phyloP scores from a whole-genome alignment of 148 eudicot genomes.

The Diospyros lotus region DNA sequence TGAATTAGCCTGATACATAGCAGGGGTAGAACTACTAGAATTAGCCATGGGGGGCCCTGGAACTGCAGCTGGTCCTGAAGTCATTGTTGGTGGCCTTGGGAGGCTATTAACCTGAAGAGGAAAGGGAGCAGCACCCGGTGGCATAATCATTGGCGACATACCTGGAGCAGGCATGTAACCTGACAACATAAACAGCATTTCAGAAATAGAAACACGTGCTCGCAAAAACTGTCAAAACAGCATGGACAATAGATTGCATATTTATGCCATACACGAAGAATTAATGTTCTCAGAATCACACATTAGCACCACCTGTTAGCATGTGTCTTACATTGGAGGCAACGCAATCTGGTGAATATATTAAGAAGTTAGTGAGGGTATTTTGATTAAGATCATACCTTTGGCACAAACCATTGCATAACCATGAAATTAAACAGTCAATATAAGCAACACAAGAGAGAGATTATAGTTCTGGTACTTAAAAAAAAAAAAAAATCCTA shows the following conservation, averaged over 20 bases:
- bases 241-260: too few relatives aligned
- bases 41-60: slow-evolving; percentile 22
- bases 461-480: too few relatives aligned
- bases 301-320: too few relatives aligned
- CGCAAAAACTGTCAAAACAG: not conserved
- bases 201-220: too few relatives aligned
- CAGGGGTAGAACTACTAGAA: slow-evolving; percentile 14
- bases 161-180: slow-evolving; percentile 40
- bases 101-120: slow-evolving; percentile 34
- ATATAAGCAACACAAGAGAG: too few relatives aligned
- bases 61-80: slow-evolving; percentile 23
- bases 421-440: too few relatives aligned
- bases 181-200: slow-evolving; percentile 14
- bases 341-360: too few relatives aligned
- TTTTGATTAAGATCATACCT: too few relatives aligned
- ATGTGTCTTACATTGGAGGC: too few relatives aligned
- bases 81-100: slow-evolving; percentile 40
- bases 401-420: too few relatives aligned
- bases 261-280: not conserved
- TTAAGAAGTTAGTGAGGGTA: too few relatives aligned
- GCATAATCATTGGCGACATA: slow-evolving; percentile 38
- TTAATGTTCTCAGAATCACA: not conserved
- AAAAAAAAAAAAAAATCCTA: too few relatives aligned
- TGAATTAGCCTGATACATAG: slow-evolving; percentile 23
- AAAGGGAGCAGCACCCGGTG: slow-evolving; percentile 48